phyloP scores from a whole-genome alignment of 148 eudicot species.

The Agrostemma githago region DNA sequence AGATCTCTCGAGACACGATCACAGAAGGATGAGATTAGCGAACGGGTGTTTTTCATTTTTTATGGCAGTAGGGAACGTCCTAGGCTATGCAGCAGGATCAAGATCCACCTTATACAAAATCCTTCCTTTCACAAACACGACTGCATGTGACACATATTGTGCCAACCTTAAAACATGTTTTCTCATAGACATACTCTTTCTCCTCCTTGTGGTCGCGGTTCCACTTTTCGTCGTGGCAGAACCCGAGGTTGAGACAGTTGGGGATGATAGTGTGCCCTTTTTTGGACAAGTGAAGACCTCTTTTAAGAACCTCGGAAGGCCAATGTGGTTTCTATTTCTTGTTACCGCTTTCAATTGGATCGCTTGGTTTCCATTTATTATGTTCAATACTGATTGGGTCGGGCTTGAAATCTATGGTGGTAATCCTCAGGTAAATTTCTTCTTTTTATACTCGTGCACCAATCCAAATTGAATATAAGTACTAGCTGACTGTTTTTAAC shows the following conservation, averaged over 20 bases:
- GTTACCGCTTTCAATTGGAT: too few relatives aligned
- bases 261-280: constrained; percentile 30
- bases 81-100: constrained; percentile 27
- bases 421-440: too few relatives aligned
- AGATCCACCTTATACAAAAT: too few relatives aligned
- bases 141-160: too few relatives aligned
- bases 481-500: too few relatives aligned
- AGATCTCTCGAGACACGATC: constrained; percentile 45
- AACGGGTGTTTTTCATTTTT: constrained; percentile 62
- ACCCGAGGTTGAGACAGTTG: neutral
- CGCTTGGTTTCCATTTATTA: constrained; percentile 25
- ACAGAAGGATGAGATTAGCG: constrained; percentile 36
- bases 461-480: too few relatives aligned
- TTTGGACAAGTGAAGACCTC: constrained; percentile 43
- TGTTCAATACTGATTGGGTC: constrained; percentile 81
- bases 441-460: too few relatives aligned
- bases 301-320: constrained; percentile 21
- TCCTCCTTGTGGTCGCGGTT: constrained; percentile 28
- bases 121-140: too few relatives aligned
- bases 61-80: constrained; percentile 67
- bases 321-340: too few relatives aligned
- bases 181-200: constrained; percentile 44
- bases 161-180: too few relatives aligned
- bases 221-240: constrained; percentile 30
- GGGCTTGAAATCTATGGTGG: constrained; percentile 74